Base-by-base conservation (phyloP, 768 basidiomycete genomes). In the Suillus weaverae region DNA sequence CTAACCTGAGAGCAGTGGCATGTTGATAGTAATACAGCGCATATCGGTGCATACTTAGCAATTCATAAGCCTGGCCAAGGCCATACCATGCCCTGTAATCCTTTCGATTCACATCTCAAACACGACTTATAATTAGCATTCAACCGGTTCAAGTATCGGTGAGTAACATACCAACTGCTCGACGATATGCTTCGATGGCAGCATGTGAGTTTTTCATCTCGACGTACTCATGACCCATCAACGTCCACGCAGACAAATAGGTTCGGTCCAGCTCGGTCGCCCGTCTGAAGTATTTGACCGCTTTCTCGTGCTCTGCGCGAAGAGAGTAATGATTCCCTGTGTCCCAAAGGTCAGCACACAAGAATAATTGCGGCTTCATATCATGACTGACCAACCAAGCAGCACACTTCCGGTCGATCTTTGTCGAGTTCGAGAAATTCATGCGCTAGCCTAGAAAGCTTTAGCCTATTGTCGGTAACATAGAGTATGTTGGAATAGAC, bases 191-290 rank as follows among this genome's bases (percentile, higher is more conserved):
- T 78, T 99, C 97, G 62, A 99, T 97, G 18, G 97, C 97, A 2
- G 97, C 97, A 81, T 99, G 96, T 5, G 95, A 95, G 76, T 99
- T 99, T 79, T 99, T 99, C 89, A 97, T 89, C 79, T 99, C 97
- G 51, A 99, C 92, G 71, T 92, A 98, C 77, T 99, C 97, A 72
- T 99, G 97, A 1, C 97, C 97, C 94, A 99, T 95, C 67, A 99
- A 79, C 5, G 97, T 99, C 97, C 97, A 99, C 6, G 97, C 97
- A 8, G 95, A 92, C 53, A 99, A 83, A 77, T 95, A 99, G 2
- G 92, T 95, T 62, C 92, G 86, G 76, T 99, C 96, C 55, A 99
- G 86, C 72, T 96, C 90, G n/a, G 95, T 92, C 9, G 97, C 95
- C 65, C 96, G 86, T 67, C 90, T 85, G 78, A 99, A 99, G 77